These are phyloP conservation scores for Garcia nutans DNA, from an alignment of 345 rosid genomes.

Conservation along the genomic window DNA sequence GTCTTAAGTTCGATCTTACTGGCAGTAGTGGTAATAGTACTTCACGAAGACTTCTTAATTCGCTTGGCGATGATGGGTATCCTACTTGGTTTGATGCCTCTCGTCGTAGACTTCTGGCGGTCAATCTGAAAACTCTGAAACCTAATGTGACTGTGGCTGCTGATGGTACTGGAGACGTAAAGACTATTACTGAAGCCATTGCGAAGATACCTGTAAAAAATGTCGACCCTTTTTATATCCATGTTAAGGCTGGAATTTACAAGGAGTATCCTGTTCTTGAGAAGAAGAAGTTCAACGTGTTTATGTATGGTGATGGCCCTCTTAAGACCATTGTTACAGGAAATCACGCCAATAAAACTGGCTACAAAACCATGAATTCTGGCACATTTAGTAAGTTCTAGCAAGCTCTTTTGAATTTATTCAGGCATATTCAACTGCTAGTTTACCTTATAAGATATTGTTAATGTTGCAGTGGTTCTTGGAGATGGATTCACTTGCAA, in stretches of 20 bases:
- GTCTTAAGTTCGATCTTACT: neutral
- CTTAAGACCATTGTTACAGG: conserved; percentile 15
- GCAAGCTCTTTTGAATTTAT: neutral
- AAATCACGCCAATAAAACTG: conserved; percentile 5
- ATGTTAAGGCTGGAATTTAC: conserved; percentile 23
- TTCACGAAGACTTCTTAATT: neutral
- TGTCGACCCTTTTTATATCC: neutral
- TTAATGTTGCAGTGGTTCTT: conserved; percentile 15
- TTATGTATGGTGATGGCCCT: conserved; percentile 26
- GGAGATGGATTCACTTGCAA: conserved; percentile 12
- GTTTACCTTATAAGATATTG: too few species aligned
- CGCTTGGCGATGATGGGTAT: neutral
- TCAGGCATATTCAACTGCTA: neutral
- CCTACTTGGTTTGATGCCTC: neutral
- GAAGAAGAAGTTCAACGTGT: conserved; percentile 15
- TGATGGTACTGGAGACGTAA: conserved; percentile 4
- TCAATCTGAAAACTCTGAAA: neutral
- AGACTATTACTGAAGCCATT: conserved; percentile 2
- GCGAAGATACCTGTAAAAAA: neutral
- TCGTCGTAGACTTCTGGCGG: neutral
- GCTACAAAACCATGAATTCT: conserved; percentile 14
- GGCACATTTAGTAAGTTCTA: conserved; percentile 14
- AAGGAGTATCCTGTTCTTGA: conserved; percentile 15
- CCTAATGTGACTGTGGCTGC: conserved; percentile 8
- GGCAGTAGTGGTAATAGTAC: too few species aligned